These are phyloP conservation scores for Globisporangium abappressorium DNA, from an alignment of 352 stramenopile genomes.

Conservation along the genomic window DNA sequence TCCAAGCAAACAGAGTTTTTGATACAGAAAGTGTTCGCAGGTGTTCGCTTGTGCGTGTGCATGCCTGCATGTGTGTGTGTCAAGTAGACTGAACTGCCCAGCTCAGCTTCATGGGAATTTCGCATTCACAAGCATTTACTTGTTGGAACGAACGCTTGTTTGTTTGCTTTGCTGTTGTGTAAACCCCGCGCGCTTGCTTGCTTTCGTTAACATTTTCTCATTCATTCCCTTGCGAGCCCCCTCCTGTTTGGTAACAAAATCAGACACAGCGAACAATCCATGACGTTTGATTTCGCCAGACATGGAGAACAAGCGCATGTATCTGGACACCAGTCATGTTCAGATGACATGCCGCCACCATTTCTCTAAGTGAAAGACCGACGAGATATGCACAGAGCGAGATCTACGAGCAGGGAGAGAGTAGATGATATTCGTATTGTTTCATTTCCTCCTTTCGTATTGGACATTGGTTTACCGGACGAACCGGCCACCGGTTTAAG, in stretches of 20 bases:
- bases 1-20: neutral
- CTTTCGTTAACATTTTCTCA: neutral
- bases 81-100: neutral
- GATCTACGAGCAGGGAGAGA: neutral
- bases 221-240: neutral
- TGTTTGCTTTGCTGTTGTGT: neutral
- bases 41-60: neutral
- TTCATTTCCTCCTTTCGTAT: neutral
- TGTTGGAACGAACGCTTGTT: neutral
- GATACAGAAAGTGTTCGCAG: conserved; percentile 4
- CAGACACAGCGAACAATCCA: neutral
- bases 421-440: neutral
- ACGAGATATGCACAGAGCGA: no score
- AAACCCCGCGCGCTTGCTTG: no score
- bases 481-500: neutral
- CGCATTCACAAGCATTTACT: neutral
- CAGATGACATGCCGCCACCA: neutral
- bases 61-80: neutral
- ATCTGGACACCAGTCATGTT: neutral
- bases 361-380: neutral
- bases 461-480: neutral
- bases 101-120: neutral
- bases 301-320: neutral
- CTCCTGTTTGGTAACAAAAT: neutral
- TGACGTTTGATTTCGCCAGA: neutral